Base-by-base conservation (phyloP, 2,329 filamentous ascomycete species). In the Diaporthe batatas region DNA sequence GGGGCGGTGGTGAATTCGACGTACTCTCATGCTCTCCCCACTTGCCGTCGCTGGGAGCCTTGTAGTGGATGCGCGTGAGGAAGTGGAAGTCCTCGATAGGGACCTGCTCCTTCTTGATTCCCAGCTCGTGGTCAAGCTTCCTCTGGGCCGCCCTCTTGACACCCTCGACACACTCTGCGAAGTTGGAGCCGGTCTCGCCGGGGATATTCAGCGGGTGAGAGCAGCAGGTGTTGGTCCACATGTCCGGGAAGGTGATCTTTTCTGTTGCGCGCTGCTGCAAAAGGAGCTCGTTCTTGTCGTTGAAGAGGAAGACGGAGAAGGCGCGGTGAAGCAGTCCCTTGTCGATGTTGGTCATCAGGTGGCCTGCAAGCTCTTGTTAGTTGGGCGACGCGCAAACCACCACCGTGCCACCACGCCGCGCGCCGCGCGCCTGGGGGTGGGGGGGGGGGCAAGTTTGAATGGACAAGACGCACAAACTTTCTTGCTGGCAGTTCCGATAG, bases 221-320 rank as follows among this genome's bases (percentile, higher is more conserved):
- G 88, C 96, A 99, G 89, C 96, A 99, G 42, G 96, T 99, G 85
- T 99, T 99, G 76, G 96, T 99, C 96, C 96, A 99, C 92, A 98
- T 95, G 82, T 98, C 94, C 64, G 96, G 96, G 85, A 99, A 99
- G 8, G 96, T 99, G 81, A 99, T 99, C 88, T 99, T 99, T 86
- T 98, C 96, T 53, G 91, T 87, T 36, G 96, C 96, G 77, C 96
- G 93, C 87, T 98, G 96, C 85, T 99, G 96, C 68, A 99, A 91
- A 57, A 99, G 92, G 74, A 98, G 88, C 79, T 95, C 93, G 83
- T 98, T 97, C 81, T 96, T 89, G 75, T 94, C 92, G 85, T 98
- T 94, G 87, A 99, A 99, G 77, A 99, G 91, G 86, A 99, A 99
- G 77, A 97, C 94, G 73, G 96, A 98, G 84, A 99, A 99, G 75